These are phyloP conservation scores for Cystobasidium slooffiae DNA, from an alignment of 1,284 basidiomycete species.

Conservation along the genomic window DNA sequence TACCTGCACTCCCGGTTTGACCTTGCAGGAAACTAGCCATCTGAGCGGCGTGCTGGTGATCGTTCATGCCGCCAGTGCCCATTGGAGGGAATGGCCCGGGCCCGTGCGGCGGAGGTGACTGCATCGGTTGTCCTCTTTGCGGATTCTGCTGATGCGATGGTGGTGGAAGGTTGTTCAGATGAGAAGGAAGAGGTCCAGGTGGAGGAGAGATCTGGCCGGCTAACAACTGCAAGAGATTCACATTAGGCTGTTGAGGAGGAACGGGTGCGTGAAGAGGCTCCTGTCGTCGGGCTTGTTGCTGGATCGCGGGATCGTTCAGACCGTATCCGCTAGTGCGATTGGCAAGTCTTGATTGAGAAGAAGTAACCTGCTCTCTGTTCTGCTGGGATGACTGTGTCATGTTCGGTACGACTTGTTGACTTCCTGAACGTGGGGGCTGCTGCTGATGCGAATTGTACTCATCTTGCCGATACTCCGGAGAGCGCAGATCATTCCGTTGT, in stretches of 20 bases:
- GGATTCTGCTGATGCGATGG: conserved; percentile 8
- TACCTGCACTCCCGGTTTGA: not conserved
- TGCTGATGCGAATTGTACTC: not conserved
- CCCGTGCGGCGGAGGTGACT: not conserved
- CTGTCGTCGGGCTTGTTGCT: not conserved
- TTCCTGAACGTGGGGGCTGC: not conserved
- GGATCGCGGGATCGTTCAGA: not conserved
- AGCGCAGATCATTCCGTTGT: not conserved
- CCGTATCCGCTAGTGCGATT: conserved; percentile 24
- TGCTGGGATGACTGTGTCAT: not conserved
- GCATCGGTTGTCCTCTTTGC: conserved; percentile 2
- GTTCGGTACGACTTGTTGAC: not conserved
- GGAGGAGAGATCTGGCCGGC: conserved; percentile 6
- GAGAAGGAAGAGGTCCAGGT: not conserved
- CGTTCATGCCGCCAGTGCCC: not conserved
- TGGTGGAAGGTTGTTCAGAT: not conserved
- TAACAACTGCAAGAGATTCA: conserved; percentile 18
- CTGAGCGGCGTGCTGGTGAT: conserved; percentile 29
- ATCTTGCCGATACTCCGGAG: not conserved
- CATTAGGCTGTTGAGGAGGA: not conserved
- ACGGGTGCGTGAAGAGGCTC: not conserved
- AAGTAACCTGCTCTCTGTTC: not conserved
- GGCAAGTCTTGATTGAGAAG: conserved; percentile 21
- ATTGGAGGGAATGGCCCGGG: not conserved
- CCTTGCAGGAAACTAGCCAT: conserved; percentile 23